These are phyloP conservation scores for Gaeumannomyces sp. DNA, from an alignment of 2,329 filamentous ascomycete genomes.

Conservation along the genomic window DNA sequence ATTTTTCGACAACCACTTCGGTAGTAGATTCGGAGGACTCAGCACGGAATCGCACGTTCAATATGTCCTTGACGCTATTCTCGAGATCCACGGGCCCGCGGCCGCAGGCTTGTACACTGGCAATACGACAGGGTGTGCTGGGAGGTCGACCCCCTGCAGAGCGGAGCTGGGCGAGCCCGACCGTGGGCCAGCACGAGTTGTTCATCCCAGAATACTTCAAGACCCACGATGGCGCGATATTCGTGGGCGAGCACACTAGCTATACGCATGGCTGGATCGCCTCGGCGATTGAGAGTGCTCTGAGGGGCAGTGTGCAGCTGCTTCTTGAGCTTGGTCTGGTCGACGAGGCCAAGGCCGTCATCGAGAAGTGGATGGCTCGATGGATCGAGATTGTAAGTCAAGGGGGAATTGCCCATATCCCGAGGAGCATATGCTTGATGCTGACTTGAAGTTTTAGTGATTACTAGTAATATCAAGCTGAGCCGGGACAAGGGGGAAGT, in stretches of 20 bases:
- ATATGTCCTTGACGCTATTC: constrained; percentile 58
- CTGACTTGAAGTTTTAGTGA: neutral
- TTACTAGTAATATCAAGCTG: neutral
- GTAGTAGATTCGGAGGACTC: constrained; percentile 35
- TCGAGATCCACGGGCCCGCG: constrained; percentile 58
- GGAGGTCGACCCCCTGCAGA: constrained; percentile 54
- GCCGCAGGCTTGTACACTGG: constrained; percentile 59
- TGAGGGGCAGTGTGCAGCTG: constrained; percentile 58
- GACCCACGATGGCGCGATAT: constrained; percentile 62
- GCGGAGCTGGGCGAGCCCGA: constrained; percentile 57
- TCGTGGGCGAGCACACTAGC: constrained; percentile 62
- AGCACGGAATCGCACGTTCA: constrained; percentile 56
- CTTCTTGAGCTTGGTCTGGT: constrained; percentile 60
- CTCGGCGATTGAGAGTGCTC: constrained; percentile 60
- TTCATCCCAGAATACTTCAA: constrained; percentile 69
- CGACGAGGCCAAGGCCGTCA: constrained; percentile 61
- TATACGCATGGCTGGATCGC: constrained; percentile 69
- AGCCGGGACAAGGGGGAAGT: neutral
- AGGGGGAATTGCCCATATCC: neutral
- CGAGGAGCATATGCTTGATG: neutral
- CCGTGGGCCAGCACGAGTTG: constrained; percentile 59
- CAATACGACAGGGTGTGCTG: constrained; percentile 61
- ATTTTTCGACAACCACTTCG: constrained; percentile 35
- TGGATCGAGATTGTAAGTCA: constrained; percentile 47
- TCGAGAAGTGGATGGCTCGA: constrained; percentile 61